Evolutionary conservation across 2,329 filamentous ascomycete genomes (phyloP).

Genomic region (Iodosphaeria phyllophila): DNA sequence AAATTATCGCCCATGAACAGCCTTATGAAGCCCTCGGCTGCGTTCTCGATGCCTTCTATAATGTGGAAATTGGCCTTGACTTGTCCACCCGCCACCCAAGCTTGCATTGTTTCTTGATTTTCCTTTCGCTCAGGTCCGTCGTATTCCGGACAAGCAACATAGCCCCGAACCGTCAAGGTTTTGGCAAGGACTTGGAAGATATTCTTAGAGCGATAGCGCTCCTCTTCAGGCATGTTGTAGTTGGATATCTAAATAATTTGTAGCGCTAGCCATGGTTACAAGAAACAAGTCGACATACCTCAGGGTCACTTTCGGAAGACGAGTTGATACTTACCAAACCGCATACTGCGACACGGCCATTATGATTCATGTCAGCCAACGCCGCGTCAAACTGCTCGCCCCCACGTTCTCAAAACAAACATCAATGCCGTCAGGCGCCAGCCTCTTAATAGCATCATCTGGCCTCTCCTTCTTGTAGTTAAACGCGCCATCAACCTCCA

Average conservation of each 20-base stretch:
- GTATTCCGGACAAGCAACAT: slow-evolving; percentile 55
- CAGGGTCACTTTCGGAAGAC: slow-evolving; percentile 3
- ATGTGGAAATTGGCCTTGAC: slow-evolving; percentile 52
- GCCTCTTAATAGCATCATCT: slow-evolving; percentile 39
- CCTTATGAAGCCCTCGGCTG: slow-evolving; percentile 52
- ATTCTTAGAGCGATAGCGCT: slow-evolving; percentile 50
- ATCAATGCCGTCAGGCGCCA: slow-evolving; percentile 56
- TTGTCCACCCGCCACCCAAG: slow-evolving; percentile 59
- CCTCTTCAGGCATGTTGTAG: slow-evolving; percentile 41
- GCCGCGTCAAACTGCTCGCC: slow-evolving; percentile 50
- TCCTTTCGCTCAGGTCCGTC: slow-evolving; percentile 47
- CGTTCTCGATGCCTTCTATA: slow-evolving; percentile 63
- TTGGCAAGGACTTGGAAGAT: slow-evolving; percentile 46
- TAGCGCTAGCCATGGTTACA: slow-evolving; percentile 9
- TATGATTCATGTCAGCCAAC: slow-evolving; percentile 40
- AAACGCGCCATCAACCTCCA: slow-evolving; percentile 56
- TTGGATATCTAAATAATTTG: slow-evolving; percentile 37
- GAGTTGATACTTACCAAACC: slow-evolving; percentile 33
- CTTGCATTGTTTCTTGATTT: slow-evolving; percentile 56
- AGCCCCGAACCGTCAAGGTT: slow-evolving; percentile 57
- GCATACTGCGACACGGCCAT: slow-evolving; percentile 43
- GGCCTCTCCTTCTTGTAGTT: slow-evolving; percentile 66
- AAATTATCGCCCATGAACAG: slow-evolving; percentile 68
- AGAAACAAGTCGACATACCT: not conserved
- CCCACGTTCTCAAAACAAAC: slow-evolving; percentile 70